Evolutionary conservation across 2,329 filamentous ascomycete genomes (phyloP).

Genomic region (Cercospora berteroae): DNA sequence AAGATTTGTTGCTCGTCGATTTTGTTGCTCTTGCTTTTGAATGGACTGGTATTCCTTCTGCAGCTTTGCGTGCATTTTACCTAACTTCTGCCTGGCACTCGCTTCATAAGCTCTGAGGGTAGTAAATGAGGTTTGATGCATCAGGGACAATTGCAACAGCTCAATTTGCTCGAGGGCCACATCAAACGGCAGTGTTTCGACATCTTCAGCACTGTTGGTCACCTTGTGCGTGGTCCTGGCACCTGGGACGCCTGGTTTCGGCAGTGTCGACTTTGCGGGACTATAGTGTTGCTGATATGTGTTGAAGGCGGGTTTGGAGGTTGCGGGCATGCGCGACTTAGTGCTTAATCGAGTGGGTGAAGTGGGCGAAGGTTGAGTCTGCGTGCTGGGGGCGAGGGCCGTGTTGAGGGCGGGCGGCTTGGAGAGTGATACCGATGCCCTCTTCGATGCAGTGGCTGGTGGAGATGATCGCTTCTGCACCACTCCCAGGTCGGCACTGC

Average conservation of each 20-base stretch:
- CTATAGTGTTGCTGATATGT: slow-evolving; percentile 67
- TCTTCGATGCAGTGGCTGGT: slow-evolving; percentile 25
- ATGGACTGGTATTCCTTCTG: slow-evolving; percentile 39
- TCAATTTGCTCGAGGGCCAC: slow-evolving; percentile 53
- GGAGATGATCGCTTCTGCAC: slow-evolving; percentile 11
- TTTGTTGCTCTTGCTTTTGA: slow-evolving; percentile 28
- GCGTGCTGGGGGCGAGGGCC: slow-evolving; percentile 8
- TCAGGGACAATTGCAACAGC: slow-evolving; percentile 62
- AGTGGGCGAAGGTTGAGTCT: slow-evolving; percentile 19
- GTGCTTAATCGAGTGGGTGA: slow-evolving; percentile 28
- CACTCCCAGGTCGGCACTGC: slow-evolving; percentile 15
- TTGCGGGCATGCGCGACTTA: slow-evolving; percentile 35
- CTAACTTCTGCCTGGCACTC: slow-evolving; percentile 49
- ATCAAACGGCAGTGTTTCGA: slow-evolving; percentile 37
- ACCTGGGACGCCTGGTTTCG: slow-evolving; percentile 57
- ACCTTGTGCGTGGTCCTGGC: slow-evolving; percentile 51
- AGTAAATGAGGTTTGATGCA: slow-evolving; percentile 56
- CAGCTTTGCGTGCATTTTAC: slow-evolving; percentile 31
- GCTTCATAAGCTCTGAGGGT: slow-evolving; percentile 54
- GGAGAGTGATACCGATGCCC: slow-evolving; percentile 23
- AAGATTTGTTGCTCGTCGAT: slow-evolving; percentile 52
- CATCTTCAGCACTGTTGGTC: slow-evolving; percentile 59
- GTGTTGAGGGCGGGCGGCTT: slow-evolving; percentile 25
- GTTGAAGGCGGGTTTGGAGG: slow-evolving; percentile 55
- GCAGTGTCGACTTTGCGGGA: slow-evolving; percentile 59